These are phyloP conservation scores for Leishmania martiniquensis DNA, from an alignment of 208 protist species.

Conservation along the genomic window DNA sequence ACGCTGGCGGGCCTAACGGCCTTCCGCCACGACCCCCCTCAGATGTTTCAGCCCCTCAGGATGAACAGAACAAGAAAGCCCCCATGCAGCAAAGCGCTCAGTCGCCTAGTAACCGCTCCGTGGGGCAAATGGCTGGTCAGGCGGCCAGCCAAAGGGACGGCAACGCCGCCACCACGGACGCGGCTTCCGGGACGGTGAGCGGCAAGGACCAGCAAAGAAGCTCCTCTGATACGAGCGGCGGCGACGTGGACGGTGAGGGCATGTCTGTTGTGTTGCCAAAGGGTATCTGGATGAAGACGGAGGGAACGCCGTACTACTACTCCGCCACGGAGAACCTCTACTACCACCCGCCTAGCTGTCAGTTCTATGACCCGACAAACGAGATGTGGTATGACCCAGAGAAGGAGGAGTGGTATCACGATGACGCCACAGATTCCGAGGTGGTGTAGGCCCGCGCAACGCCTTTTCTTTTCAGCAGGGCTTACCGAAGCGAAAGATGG, in stretches of 20 bases:
- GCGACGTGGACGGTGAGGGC: conserved; percentile 55
- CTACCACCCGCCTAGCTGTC: conserved; percentile 89
- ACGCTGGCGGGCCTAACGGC: conserved; percentile 1
- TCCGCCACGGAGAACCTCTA: conserved; percentile 85
- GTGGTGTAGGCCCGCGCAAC: conserved; percentile 9
- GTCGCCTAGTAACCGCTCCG: conserved; percentile 20
- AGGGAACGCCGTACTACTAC: conserved; percentile 91
- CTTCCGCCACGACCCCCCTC: not conserved
- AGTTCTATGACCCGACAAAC: conserved; percentile 91
- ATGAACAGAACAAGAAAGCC: not conserved
- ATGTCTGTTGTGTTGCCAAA: conserved; percentile 72
- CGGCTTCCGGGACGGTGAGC: conserved; percentile 20
- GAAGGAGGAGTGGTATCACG: conserved; percentile 89
- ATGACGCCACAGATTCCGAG: conserved; percentile 42
- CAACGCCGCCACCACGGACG: conserved; percentile 21
- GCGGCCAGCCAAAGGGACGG: conserved; percentile 26
- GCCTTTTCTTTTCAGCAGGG: not conserved
- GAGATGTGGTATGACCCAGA: conserved; percentile 92
- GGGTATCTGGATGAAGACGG: conserved; percentile 79
- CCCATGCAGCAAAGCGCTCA: conserved; percentile 1
- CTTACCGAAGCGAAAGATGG: not conserved
- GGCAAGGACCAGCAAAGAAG: conserved; percentile 19
- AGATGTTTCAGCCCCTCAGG: not conserved
- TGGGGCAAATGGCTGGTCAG: conserved; percentile 31
- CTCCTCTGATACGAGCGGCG: conserved; percentile 11